Percentiles rank a stretch among this genome's conserved stretches.
phyloP scores from a whole-genome alignment of 1,284 basidiomycete genomes.

The Leccinum griseonigrum region DNA sequence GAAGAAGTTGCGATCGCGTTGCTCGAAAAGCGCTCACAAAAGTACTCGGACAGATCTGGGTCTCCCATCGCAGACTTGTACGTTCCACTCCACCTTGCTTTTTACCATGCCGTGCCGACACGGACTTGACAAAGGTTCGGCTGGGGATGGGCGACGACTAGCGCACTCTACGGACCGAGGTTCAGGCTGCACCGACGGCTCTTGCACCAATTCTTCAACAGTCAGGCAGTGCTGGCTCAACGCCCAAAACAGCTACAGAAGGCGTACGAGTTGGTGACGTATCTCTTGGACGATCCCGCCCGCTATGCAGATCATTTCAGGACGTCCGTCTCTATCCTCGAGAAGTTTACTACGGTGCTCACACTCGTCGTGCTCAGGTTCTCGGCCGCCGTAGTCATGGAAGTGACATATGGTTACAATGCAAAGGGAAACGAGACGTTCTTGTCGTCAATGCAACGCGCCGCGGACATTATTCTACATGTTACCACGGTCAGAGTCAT shows the following conservation, averaged over 20 bases:
- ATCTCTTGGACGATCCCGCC: not conserved
- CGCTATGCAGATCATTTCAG: not conserved
- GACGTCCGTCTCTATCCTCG: not conserved
- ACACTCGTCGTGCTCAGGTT: not conserved
- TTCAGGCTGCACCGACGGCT: not conserved
- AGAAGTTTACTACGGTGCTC: not conserved
- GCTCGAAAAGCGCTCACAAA: not conserved
- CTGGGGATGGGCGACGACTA: not conserved
- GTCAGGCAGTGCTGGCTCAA: not conserved
- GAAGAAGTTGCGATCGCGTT: not conserved
- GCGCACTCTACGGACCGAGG: not conserved
- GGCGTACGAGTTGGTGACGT: not conserved
- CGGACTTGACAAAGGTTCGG: not conserved
- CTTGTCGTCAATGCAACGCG: not conserved
- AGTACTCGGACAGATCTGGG: not conserved
- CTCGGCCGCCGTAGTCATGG: not conserved
- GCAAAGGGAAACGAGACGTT: not conserved
- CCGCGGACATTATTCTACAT: not conserved
- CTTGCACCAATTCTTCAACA: not conserved
- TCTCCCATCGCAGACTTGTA: not conserved
- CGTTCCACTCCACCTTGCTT: not conserved
- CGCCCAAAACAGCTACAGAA: not conserved
- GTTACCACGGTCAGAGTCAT: not conserved
- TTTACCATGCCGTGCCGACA: not conserved
- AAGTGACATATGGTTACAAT: not conserved